Percentiles rank a stretch among this genome's conserved stretches.
Evolutionary conservation across 2,329 filamentous ascomycete genomes (phyloP).

Genomic region (Colletotrichum ledebouriae): DNA sequence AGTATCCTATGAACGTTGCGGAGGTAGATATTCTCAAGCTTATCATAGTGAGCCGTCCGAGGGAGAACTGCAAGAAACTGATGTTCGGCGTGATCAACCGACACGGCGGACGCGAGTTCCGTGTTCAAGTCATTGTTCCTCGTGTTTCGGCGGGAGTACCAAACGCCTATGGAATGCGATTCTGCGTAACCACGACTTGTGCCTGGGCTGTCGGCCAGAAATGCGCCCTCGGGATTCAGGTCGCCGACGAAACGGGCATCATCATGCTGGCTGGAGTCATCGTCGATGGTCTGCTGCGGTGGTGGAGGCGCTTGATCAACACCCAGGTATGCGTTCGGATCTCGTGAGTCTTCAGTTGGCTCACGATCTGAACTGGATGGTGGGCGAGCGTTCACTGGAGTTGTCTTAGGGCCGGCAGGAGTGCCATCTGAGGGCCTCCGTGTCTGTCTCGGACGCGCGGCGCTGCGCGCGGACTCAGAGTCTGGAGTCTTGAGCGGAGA

Average conservation of each 20-base stretch:
- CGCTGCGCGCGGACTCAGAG: slow-evolving; percentile 4
- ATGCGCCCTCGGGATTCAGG: slow-evolving; percentile 45
- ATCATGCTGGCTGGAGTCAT: slow-evolving; percentile 38
- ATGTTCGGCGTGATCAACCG: slow-evolving; percentile 27
- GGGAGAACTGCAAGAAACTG: slow-evolving; percentile 35
- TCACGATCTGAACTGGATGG: background rate
- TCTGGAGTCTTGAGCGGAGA: slow-evolving; percentile 17
- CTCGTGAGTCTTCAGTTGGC: background rate
- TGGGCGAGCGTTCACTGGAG: background rate
- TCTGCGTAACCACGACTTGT: slow-evolving; percentile 34
- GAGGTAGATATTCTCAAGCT: slow-evolving; percentile 42
- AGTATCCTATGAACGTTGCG: slow-evolving; percentile 43
- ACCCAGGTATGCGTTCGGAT: background rate
- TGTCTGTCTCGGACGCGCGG: background rate
- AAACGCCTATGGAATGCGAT: slow-evolving; percentile 40
- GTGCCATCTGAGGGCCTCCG: slow-evolving; percentile 4
- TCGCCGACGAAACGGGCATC: slow-evolving; percentile 45
- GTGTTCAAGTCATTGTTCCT: background rate
- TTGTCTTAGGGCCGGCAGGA: slow-evolving; percentile 2
- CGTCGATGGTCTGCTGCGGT: slow-evolving; percentile 1
- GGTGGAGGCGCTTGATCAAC: background rate
- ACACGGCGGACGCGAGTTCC: slow-evolving; percentile 28
- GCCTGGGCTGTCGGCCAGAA: slow-evolving; percentile 43
- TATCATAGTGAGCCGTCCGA: slow-evolving; percentile 37
- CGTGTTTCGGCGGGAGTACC: slow-evolving; percentile 36